Evolutionary conservation across 805 yeast genomes (phyloP), one percentile per base, ranked within the genome.

Genomic region (Saccharomycopsis sp.): DNA sequence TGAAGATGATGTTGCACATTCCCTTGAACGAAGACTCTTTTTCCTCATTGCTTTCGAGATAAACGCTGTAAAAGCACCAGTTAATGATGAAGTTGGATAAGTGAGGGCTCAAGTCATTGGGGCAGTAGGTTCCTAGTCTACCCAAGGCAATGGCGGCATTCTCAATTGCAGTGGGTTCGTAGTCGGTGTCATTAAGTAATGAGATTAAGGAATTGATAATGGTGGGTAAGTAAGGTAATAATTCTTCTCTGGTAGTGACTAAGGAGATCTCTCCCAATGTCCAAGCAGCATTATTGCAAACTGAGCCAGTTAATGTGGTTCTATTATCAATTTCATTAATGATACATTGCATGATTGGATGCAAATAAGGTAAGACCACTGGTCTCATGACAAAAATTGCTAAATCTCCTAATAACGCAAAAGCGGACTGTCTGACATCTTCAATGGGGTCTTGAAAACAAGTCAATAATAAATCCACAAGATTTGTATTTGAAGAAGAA

Each of bases 351-450:
- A 86, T 60, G 17, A 84, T 62, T 34, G 70, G 69, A 47, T 67
- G 66, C 44, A 75, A 52, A 46, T 61, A 59, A 5, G 77, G 75
- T 28, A 51, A 60, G 14, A 74, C 68, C 18, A 73, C 58, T 31
- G 63, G 51, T 41, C 66, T 64, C 51, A 67, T 51, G 23, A 74
- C 63, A 56, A 58, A 69, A 47, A 78, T 85, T 8, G 88, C 82
- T 58, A 92, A 67, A 59, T 92, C 98, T 21, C 98, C 98, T 14
- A 89, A 55, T 25, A 92, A 62, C 0, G 97, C 96, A 62, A 78
- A 86, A 0, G 89, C 85, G 44, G 86, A 75, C 60, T 92, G 98
- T 48, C 96, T 72, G n/a, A 92, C 96, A 57, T 92, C 97, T 47
- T 76, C 77, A 20, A 69, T 72, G 3, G 74, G 70, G 56, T 86